Conservation (phyloP, 2,329 filamentous ascomycete genomes). For the Ophioceras dolichostomum region DNA sequence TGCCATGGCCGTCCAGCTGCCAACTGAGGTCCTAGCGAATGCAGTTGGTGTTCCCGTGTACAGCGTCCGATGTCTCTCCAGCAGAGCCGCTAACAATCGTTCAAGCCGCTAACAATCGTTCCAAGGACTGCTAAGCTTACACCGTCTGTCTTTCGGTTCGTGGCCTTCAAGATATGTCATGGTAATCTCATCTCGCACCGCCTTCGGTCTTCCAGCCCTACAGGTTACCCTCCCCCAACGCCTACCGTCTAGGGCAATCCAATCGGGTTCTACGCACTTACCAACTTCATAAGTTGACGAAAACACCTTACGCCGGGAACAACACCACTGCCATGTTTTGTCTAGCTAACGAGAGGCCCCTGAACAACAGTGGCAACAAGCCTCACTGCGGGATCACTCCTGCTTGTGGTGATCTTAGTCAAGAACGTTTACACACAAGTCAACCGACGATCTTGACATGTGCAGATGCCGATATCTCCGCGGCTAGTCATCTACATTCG, state of each 20-base stretch:
- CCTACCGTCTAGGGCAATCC: conserved; percentile 14
- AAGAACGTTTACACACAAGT: conserved; percentile 26
- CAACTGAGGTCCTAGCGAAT: conserved; percentile 17
- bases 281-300: conserved; percentile 25
- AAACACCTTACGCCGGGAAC: too few species aligned
- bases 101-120: neutral
- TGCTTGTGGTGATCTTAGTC: conserved; percentile 24
- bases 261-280: conserved; percentile 19
- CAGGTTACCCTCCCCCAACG: conserved; percentile 20
- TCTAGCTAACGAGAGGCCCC: neutral
- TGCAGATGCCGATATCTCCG: conserved; percentile 13
- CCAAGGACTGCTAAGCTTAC: conserved; percentile 23
- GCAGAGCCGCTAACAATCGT: conserved; percentile 25
- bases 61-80: conserved; percentile 21
- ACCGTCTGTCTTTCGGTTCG: conserved; percentile 18
- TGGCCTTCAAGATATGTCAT: conserved; percentile 9
- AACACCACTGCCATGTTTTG: neutral
- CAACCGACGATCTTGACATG: conserved; percentile 17
- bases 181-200: conserved; percentile 14
- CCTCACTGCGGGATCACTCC: conserved; percentile 20
- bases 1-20: conserved; percentile 23
- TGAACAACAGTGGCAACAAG: conserved; percentile 21
- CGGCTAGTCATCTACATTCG: too few species aligned
- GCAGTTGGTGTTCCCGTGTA: conserved; percentile 21
- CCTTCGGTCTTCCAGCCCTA: conserved; percentile 21